Evolutionary conservation across 768 basidiomycete species (phyloP).

Genomic region (Postia placenta): DNA sequence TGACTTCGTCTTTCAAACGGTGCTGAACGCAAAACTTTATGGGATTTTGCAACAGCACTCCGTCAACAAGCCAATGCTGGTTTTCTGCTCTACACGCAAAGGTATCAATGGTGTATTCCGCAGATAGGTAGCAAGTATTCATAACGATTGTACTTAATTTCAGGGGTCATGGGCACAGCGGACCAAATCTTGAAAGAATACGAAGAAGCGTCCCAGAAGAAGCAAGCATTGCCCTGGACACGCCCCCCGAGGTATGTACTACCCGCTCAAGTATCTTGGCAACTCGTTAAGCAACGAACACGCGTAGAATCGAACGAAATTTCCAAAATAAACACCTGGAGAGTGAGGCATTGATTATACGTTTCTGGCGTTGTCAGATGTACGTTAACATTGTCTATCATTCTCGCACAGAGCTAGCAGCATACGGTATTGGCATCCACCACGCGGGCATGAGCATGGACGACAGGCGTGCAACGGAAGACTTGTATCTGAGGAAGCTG

Average conservation of each 20-base stretch:
- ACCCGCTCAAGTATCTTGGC: no score
- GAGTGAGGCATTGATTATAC: constrained; percentile 36
- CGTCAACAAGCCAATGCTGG: constrained; percentile 73
- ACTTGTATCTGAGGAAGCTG: constrained; percentile 56
- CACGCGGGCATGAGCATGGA: constrained; percentile 79
- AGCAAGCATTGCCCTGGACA: constrained; percentile 60
- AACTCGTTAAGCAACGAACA: no score
- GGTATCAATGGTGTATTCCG: constrained; percentile 35
- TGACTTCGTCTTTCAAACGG: constrained; percentile 70
- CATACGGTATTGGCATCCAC: constrained; percentile 79
- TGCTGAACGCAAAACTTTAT: constrained; percentile 71
- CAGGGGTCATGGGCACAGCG: constrained; percentile 54
- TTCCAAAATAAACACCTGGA: constrained; percentile 67
- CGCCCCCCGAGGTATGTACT: constrained; percentile 49
- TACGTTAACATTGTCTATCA: neutral
- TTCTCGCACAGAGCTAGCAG: constrained; percentile 47
- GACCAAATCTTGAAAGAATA: constrained; percentile 74
- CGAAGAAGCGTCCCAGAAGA: constrained; percentile 44
- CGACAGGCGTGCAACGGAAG: constrained; percentile 72
- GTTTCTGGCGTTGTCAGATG: neutral
- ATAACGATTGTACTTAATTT: constrained; percentile 11
- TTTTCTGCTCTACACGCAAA: constrained; percentile 89
- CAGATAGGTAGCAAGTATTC: no score
- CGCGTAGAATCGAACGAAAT: constrained; percentile 41
- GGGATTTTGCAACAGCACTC: constrained; percentile 67